A percentile compares a stretch with the other conserved stretches of the same genome.
These are phyloP conservation scores for Biscogniauxia mediterranea DNA, from an alignment of 2,329 filamentous ascomycete genomes.

Conservation along the genomic window DNA sequence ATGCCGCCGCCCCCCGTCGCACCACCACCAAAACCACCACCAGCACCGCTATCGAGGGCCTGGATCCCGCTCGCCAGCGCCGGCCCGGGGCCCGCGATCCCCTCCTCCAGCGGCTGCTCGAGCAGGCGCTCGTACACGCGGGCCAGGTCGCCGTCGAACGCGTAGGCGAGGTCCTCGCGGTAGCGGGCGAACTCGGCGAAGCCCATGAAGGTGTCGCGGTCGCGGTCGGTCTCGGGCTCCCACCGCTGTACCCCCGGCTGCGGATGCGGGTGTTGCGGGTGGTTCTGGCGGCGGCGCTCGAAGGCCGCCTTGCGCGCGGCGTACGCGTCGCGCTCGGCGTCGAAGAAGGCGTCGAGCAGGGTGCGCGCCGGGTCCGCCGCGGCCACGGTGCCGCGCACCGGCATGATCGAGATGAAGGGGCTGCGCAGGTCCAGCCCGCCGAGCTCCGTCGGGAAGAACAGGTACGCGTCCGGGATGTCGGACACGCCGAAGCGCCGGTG, in stretches of 20 bases:
- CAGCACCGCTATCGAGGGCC: conserved; percentile 10
- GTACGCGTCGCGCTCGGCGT: conserved; percentile 37
- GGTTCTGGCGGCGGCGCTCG: conserved; percentile 6
- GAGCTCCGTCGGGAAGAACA: conserved; percentile 45
- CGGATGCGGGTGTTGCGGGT: no score
- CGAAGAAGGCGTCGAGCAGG: conserved; percentile 32
- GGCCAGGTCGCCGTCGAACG: conserved; percentile 25
- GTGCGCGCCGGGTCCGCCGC: conserved; percentile 19
- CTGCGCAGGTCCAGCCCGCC: conserved; percentile 48
- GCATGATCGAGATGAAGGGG: conserved; percentile 43
- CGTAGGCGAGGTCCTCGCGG: conserved; percentile 29
- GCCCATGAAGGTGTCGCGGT: conserved; percentile 40
- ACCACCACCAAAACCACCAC: no score
- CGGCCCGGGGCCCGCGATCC: conserved; percentile 23
- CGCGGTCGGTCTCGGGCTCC: conserved; percentile 30
- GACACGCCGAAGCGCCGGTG: conserved; percentile 47
- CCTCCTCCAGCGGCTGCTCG: conserved; percentile 28
- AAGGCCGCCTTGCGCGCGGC: conserved; percentile 37
- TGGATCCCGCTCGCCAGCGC: conserved; percentile 25
- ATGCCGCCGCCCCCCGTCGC: no score
- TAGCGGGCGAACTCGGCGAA: conserved; percentile 44
- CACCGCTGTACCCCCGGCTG: conserved; percentile 15
- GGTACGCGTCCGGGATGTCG: conserved; percentile 44
- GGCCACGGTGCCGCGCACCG: conserved; percentile 37
- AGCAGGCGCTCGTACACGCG: conserved; percentile 39